Base-by-base conservation (phyloP, 1,284 basidiomycete genomes). In the Cutaneotrichosporon mucoides region DNA sequence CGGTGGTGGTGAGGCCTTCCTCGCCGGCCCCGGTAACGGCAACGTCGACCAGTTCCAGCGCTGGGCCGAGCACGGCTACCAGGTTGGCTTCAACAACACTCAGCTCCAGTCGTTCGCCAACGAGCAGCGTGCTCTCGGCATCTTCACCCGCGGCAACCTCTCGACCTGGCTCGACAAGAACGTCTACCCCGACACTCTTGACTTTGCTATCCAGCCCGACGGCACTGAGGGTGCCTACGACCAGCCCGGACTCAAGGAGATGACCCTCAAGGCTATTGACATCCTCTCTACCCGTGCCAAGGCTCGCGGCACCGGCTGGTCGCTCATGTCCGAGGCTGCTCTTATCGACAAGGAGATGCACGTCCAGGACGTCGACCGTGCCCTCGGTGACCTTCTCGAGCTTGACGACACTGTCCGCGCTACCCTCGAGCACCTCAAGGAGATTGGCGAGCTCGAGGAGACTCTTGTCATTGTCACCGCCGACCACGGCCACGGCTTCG, bases 321-420 rank as follows among this genome's bases (percentile, higher is more conserved):
- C 78, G 59, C 67, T 80, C 53, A 78, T 81, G 77, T 73, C 71
- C 40, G 79, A 81, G 67, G 79, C 79, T 13, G 79, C 79, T 7
- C 67, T 73, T 7, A 72, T 73, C 54, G 79, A 79, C 73, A 79
- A 79, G 68, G 68, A 76, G 70, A 73, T 77, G 70, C 77, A 79
- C 70, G 72, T 71, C 12, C 71, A 74, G 55, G 76, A 77, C 59
- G 73, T 78, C 46, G 73, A 79, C 58, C 75, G 78, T 15, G 78
- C 79, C 9, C 71, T 79, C 13, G 79, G 79, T 10, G 79, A 81
- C 49, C 70, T 79, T 7, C 74, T 80, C 55, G 79, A 81, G 67
- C 72, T 80, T 44, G 79, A 81, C 66, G 73, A 79, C 65, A 78
- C 78, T 5, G 58, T 81, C 44, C 69, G 72, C 44, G 75, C 76